Conservation (phyloP, 352 stramenopile genomes). For the Paralagenidium karlingii region DNA sequence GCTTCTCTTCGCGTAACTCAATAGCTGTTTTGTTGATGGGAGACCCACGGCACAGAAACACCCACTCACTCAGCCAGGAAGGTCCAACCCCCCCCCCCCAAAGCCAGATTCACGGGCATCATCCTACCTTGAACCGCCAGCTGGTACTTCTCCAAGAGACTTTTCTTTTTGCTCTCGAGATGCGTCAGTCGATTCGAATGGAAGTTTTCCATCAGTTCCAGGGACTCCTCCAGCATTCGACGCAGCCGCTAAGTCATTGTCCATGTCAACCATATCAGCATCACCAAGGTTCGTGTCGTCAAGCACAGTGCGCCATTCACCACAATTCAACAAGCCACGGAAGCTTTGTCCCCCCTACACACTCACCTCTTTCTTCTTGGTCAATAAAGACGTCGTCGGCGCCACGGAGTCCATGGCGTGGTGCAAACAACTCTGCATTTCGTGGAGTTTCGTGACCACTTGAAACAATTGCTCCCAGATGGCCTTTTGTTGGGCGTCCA, state of each 20-base stretch:
- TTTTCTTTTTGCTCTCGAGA: constrained; percentile 15
- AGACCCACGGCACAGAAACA: constrained; percentile 15
- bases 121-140: constrained; percentile 13
- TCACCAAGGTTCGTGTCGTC: background rate
- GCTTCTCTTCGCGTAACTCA: constrained; percentile 15
- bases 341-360: background rate
- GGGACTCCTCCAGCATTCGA: constrained; percentile 19
- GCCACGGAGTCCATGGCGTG: background rate
- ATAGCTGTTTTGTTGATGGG: too few relatives aligned
- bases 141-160: constrained; percentile 17
- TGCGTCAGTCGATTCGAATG: constrained; percentile 14
- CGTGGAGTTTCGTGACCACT: constrained; percentile 3
- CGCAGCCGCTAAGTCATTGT: constrained; percentile 9
- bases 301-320: too few relatives aligned
- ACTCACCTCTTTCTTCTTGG: constrained; percentile 6
- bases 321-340: background rate
- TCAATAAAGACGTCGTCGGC: background rate
- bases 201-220: constrained; percentile 21
- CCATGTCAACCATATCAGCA: background rate
- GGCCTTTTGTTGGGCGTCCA: constrained; percentile 5
- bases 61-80: background rate
- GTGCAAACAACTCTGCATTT: constrained; percentile 14
- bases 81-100: too few relatives aligned
- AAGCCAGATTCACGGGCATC: background rate
- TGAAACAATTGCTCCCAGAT: constrained; percentile 1